Conservation (phyloP, 345 rosid species). For the Chamaenerion angustifolium region DNA sequence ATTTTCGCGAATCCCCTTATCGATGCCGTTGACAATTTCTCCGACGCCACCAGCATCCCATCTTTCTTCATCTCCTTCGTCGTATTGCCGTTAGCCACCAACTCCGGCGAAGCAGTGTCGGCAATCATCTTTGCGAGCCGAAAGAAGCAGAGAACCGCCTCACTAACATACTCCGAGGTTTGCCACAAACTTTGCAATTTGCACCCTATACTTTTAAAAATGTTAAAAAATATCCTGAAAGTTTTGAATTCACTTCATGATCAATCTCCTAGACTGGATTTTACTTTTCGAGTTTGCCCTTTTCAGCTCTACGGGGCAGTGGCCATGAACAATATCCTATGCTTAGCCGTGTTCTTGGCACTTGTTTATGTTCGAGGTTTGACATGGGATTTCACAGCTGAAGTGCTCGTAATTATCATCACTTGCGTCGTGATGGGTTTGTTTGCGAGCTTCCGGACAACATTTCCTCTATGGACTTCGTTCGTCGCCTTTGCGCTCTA, state of each 20-base stretch:
- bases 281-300: too few relatives aligned
- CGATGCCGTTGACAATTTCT: constrained; percentile 78
- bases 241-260: too few relatives aligned
- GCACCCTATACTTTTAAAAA: too few relatives aligned
- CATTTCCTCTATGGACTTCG: constrained; percentile 8
- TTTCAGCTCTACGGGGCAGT: constrained; percentile 7
- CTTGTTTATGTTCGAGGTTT: constrained; percentile 4
- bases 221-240: too few relatives aligned
- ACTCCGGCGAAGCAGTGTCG: constrained; percentile 88
- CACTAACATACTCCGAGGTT: constrained; percentile 91
- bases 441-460: neutral
- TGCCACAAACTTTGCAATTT: neutral
- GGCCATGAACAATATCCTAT: constrained; percentile 6
- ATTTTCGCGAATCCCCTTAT: constrained; percentile 94
- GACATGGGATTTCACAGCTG: constrained; percentile 7
- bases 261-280: too few relatives aligned
- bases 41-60: constrained; percentile 78
- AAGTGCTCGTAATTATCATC: neutral
- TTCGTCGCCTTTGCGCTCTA: constrained; percentile 4
- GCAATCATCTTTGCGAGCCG: constrained; percentile 79
- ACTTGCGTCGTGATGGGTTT: constrained; percentile 4
- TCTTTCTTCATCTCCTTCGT: constrained; percentile 92
- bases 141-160: constrained; percentile 68
- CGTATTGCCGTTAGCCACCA: constrained; percentile 83
- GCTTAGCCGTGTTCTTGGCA: constrained; percentile 3